phyloP scores from a whole-genome alignment of 2,329 filamentous ascomycete species.

The Alternaria novae-zelandiae region DNA sequence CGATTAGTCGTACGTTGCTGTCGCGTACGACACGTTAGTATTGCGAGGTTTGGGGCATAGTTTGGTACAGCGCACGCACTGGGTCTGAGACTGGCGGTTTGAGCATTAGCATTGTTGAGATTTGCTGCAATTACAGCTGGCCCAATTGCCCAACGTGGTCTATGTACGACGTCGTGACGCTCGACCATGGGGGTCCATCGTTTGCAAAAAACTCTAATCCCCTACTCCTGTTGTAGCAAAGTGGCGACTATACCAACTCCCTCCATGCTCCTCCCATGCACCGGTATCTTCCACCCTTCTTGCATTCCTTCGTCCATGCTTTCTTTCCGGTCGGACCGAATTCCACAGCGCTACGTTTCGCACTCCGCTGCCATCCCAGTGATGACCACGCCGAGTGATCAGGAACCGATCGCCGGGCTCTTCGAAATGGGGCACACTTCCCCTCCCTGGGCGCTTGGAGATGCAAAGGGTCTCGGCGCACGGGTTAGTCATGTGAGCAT shows the following conservation, averaged over 20 bases:
- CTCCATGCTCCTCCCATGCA: slow-evolving; percentile 6
- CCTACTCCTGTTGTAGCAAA: slow-evolving; percentile 2
- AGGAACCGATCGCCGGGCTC: slow-evolving; percentile 8
- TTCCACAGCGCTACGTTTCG: slow-evolving; percentile 15
- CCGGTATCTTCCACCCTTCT: slow-evolving; percentile 4
- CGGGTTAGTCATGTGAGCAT: background rate
- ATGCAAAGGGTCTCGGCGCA: background rate
- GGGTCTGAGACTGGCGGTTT: slow-evolving; percentile 6
- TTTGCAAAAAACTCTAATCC: slow-evolving; percentile 3
- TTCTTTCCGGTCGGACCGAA: slow-evolving; percentile 9
- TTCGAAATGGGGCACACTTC: slow-evolving; percentile 1
- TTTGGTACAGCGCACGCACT: slow-evolving; percentile 11
- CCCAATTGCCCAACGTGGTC: slow-evolving; percentile 1
- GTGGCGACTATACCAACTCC: slow-evolving; percentile 12
- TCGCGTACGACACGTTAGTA: slow-evolving; percentile 1
- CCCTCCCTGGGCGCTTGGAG: background rate
- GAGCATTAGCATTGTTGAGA: slow-evolving; percentile 11
- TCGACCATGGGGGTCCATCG: background rate
- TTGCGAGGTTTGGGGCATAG: slow-evolving; percentile 4
- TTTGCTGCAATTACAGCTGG: slow-evolving; percentile 5
- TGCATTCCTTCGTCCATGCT: slow-evolving; percentile 5
- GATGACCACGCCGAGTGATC: slow-evolving; percentile 1
- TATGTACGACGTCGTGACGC: background rate
- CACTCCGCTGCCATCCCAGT: slow-evolving; percentile 4
- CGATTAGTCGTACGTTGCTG: slow-evolving; percentile 12